A percentile compares a stretch with the other conserved stretches of the same genome.
phyloP scores from a whole-genome alignment of 2,329 filamentous ascomycete genomes.

The Knoxdaviesia capensis region DNA sequence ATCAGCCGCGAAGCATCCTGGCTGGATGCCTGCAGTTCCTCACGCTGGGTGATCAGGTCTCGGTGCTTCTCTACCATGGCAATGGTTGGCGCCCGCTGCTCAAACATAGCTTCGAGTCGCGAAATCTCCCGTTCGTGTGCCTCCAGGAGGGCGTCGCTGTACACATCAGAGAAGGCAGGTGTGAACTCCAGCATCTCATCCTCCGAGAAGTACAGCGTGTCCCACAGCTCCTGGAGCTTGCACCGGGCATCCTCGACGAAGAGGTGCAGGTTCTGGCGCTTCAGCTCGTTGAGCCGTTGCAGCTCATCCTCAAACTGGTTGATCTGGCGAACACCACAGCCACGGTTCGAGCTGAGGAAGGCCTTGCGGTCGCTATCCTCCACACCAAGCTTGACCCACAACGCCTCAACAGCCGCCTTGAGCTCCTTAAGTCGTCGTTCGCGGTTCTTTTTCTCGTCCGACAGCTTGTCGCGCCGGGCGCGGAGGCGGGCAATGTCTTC shows the following conservation, averaged over 20 bases:
- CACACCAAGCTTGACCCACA: conserved; percentile 78
- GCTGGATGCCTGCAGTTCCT: conserved; percentile 74
- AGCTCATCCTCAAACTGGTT: conserved; percentile 94
- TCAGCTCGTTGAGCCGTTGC: conserved; percentile 68
- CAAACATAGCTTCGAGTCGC: conserved; percentile 60
- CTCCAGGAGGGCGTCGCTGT: conserved; percentile 84
- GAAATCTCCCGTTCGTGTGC: conserved; percentile 85
- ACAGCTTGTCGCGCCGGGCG: conserved; percentile 57
- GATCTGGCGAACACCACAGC: conserved; percentile 76
- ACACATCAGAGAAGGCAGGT: conserved; percentile 90
- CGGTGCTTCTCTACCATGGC: conserved; percentile 69
- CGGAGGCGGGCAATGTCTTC: conserved; percentile 61
- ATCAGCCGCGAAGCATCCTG: conserved; percentile 90
- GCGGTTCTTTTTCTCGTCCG: conserved; percentile 73
- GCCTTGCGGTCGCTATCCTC: conserved; percentile 66
- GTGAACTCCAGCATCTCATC: conserved; percentile 98
- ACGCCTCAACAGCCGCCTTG: conserved; percentile 52
- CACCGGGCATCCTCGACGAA: conserved; percentile 90
- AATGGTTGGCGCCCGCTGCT: conserved; percentile 72
- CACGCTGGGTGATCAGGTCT: conserved; percentile 62
- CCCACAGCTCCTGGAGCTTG: conserved; percentile 89
- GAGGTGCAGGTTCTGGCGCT: conserved; percentile 82
- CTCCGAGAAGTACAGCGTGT: conserved; percentile 80
- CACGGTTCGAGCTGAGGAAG: conserved; percentile 74
- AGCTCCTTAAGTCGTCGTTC: conserved; percentile 63